phyloP scores from a whole-genome alignment of 176 grass and related monocot genomes.

The bread wheat (Triticum aestivum) region IWGSC_CS_RefSeq_v2.1 NC_057801.1:70649452-70649951 shows the following conservation, averaged over 20 bases:
- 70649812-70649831: not conserved
- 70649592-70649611: not conserved
- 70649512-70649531: not conserved
- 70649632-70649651: not conserved
- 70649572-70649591: not conserved
- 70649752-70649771: not conserved
- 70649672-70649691: not conserved
- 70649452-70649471: not conserved
- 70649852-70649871: not conserved
- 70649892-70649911: not conserved
- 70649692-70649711: not conserved
- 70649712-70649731: not conserved
- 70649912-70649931: not conserved
- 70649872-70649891: not conserved
- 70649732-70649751: not conserved
- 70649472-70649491: not conserved
- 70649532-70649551: not conserved
- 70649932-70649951: not conserved
- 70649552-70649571: not conserved
- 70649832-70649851: not conserved
- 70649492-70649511: not conserved
- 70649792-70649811: not conserved
- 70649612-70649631: not conserved
- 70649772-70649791: not conserved
- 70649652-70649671: not conserved